A percentile compares a stretch with the other conserved stretches of the same genome.
Conservation (phyloP, 805 yeast genomes). For the Vanderwaltozyma verrucispora region DNA sequence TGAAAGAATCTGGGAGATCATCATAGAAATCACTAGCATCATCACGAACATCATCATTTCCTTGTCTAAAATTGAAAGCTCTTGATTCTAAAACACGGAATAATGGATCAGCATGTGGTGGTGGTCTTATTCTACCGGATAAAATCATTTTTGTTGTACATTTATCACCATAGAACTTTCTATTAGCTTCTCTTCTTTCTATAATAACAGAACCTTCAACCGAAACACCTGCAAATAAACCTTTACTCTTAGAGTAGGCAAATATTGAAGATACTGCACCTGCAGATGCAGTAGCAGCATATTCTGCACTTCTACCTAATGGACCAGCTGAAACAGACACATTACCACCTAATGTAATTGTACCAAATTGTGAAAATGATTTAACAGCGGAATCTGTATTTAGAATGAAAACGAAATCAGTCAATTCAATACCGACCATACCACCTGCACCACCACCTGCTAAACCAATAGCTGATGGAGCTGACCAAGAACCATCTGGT, state of each 20-base stretch:
- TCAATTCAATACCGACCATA: slow-evolving; percentile 89
- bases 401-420: slow-evolving; percentile 90
- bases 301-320: slow-evolving; percentile 93
- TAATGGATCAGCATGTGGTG: slow-evolving; percentile 81
- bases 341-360: slow-evolving; percentile 91
- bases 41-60: slow-evolving; percentile 42
- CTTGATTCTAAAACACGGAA: slow-evolving; percentile 79
- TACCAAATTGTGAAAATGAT: slow-evolving; percentile 88
- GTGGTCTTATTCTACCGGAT: slow-evolving; percentile 83
- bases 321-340: slow-evolving; percentile 97
- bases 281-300: slow-evolving; percentile 88
- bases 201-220: slow-evolving; percentile 91
- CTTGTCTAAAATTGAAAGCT: slow-evolving; percentile 56
- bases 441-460: slow-evolving; percentile 99
- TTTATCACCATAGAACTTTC: slow-evolving; percentile 83
- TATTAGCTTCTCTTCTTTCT: slow-evolving; percentile 96
- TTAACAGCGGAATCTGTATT: slow-evolving; percentile 84
- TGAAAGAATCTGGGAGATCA: slow-evolving; percentile 39
- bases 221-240: slow-evolving; percentile 94
- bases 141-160: slow-evolving; percentile 84
- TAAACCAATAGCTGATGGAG: slow-evolving; percentile 89
- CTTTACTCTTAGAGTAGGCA: slow-evolving; percentile 91
- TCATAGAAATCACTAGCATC: slow-evolving; percentile 65
- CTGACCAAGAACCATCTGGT: slow-evolving; percentile 95
- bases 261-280: slow-evolving; percentile 84